Base-by-base conservation (phyloP, 495 filamentous ascomycete species). In the Lophiostoma macrostomum region DNA sequence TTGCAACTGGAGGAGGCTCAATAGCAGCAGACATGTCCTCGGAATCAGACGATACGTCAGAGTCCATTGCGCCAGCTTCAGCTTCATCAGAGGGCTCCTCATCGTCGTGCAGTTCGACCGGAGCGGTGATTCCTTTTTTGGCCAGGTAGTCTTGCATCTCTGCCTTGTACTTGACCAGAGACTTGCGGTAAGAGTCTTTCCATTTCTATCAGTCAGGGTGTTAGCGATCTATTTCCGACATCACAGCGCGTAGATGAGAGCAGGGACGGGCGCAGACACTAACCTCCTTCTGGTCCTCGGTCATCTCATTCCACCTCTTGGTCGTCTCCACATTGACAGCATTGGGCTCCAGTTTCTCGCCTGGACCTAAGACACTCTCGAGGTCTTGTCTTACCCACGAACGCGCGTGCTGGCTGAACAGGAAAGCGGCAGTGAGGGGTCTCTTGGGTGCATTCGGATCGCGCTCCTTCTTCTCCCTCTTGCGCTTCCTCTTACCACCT, bases 371-470 rank as follows among this genome's bases (percentile, higher is more conserved):
- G 29, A 80, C 74, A 2, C 76, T 64, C 11, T 85, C 88, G 16
- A 97, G 75, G 51, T 96, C 90, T 6, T 72, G 75, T 20, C 83
- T 82, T 56, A 97, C 90, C 63, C 80, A 79, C 16, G 77, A 70
- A 23, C 93, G 86, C 36, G 88, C 90, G 28, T 82, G 81, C 61
- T 93, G 82, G 76, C 93, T 88, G 74, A 87, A 97, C 28, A 96
- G 74, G 75, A 98, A 95, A 72, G 90, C 96, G 0, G 93, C 90
- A 14, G 93, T 96, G 56, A 96, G 67, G 18, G 93, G 89, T 14
- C 90, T 81, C 78, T 96, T 96, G 42, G 93, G 93, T 11, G 90
- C 89, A 67, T 95, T 94, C 51, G 91, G 91, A 68, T 98, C 94
- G 75, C 88, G 87, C 67, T 88, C 55, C 76, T 85, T 88, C 44